phyloP scores from a whole-genome alignment of 1,139 yeast species.

The Nakaseomyces bracarensis region DNA sequence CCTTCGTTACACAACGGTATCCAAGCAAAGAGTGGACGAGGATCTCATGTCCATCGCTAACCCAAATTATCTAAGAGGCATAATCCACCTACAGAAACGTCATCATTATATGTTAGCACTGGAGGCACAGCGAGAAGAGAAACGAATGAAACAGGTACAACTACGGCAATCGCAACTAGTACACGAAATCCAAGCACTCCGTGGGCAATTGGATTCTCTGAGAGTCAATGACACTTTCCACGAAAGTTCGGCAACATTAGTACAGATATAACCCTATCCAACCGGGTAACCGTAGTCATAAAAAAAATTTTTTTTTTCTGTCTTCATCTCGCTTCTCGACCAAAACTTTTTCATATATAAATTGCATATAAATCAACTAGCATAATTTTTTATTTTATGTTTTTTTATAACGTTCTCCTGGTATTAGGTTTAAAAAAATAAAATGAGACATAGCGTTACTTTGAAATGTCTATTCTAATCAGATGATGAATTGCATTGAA shows the following conservation, averaged over 20 bases:
- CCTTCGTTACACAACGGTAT: background rate
- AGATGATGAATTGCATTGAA: too few species aligned
- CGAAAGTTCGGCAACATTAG: background rate
- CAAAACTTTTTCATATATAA: background rate
- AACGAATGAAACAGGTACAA: background rate
- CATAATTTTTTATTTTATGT: too few species aligned
- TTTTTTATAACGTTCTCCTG: too few species aligned
- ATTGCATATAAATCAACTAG: too few species aligned
- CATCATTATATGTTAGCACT: background rate
- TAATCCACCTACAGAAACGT: background rate
- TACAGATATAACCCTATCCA: background rate
- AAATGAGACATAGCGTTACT: too few species aligned
- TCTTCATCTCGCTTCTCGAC: background rate
- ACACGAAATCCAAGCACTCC: background rate
- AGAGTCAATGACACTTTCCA: background rate
- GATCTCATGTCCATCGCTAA: slow-evolving; percentile 1
- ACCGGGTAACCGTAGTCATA: background rate
- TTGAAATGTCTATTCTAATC: too few species aligned
- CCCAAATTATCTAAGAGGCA: background rate
- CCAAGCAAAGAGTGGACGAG: background rate
- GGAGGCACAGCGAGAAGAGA: background rate
- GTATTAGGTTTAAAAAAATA: too few species aligned
- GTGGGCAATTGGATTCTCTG: background rate
- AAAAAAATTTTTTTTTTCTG: background rate
- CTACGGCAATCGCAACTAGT: background rate